Percentiles rank a stretch among this genome's conserved stretches.
Evolutionary conservation across 2,329 filamentous ascomycete genomes (phyloP).

Genomic region (Ceratocystis huliohia): DNA sequence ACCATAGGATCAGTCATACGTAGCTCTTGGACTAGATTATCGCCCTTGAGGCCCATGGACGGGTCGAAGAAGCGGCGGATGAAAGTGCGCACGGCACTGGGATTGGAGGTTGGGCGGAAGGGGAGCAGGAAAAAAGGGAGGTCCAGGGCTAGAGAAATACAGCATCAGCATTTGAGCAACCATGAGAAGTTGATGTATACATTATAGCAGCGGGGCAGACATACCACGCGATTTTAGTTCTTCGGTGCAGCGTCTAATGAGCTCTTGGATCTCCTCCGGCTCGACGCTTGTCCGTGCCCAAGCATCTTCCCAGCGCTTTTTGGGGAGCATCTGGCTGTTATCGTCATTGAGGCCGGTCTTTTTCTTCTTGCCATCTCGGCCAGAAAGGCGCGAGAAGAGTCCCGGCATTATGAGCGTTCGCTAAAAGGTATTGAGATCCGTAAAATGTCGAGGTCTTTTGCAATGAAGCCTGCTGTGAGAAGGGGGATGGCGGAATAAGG

Average conservation of each 20-base stretch:
- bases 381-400: slow-evolving; percentile 55
- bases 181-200: not conserved
- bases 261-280: slow-evolving; percentile 80
- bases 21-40: slow-evolving; percentile 67
- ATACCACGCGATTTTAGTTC: slow-evolving; percentile 92
- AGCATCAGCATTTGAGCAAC: not conserved
- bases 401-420: slow-evolving; percentile 37
- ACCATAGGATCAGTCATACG: slow-evolving; percentile 92
- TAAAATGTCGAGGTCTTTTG: not conserved
- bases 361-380: slow-evolving; percentile 65
- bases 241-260: slow-evolving; percentile 70
- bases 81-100: slow-evolving; percentile 82
- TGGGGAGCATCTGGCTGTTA: slow-evolving; percentile 43
- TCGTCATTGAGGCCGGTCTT: slow-evolving; percentile 40
- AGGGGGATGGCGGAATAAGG: not conserved
- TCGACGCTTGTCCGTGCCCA: slow-evolving; percentile 73
- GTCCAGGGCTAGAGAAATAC: slow-evolving; percentile 56
- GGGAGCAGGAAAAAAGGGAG: slow-evolving; percentile 86
- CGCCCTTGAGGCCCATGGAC: slow-evolving; percentile 51
- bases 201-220: slow-evolving; percentile 26
- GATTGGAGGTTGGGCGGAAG: slow-evolving; percentile 85
- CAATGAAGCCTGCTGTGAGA: not conserved
- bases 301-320: slow-evolving; percentile 76
- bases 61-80: slow-evolving; percentile 83
- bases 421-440: not conserved